Base-by-base conservation (phyloP, 306 rosid genomes). In the Trifolium fragiferum region DNA sequence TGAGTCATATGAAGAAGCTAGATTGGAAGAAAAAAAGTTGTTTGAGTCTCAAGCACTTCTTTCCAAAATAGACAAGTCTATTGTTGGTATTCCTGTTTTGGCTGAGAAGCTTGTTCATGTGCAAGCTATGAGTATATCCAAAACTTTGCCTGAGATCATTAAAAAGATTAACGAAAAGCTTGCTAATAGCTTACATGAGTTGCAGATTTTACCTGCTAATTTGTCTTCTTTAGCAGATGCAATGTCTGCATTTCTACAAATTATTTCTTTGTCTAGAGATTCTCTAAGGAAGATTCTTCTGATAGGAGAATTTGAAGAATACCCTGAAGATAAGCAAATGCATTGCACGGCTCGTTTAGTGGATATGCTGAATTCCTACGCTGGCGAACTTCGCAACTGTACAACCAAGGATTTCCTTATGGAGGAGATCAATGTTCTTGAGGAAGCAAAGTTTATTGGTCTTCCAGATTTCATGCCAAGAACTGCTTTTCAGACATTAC, bases 61-160 rank as follows among this genome's bases (percentile, higher is more conserved):
- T 0, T 87, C 90, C 0, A 83, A 78, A 4, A 78, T 85, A 0
- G 90, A 83, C 4, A 78, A 80, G 4, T 87, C 92, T 0, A 89
- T 87, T 1, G 92, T 85, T 0, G 90, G 91, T 0, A n/a, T 89
- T 41, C 88, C 91, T 1, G 71, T 80, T 9, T n/a, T 89, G 63
- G 87, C 90, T 0, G 85, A 89, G 10, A 89, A 66, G 67, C 76
- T 89, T 3, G 86, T 82, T 18, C 82, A 74, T 3, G 79, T 80
- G 16, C 92, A 87, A 57, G 89, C 86, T 0, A 4, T n/a, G 1
- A 89, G 77, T 2, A 85, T 89, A 0, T 81, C 86, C 0, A 80
- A 76, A 53, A 83, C 74, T 8, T 40, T 89, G 43, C 95, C 95
- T 0, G 92, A 82, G 0, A 82, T 87, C 19, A 79, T 77, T 0